These are phyloP conservation scores for Mucor indicus DNA, from an alignment of 371 early-diverging fungal species.

Conservation along the genomic window DNA sequence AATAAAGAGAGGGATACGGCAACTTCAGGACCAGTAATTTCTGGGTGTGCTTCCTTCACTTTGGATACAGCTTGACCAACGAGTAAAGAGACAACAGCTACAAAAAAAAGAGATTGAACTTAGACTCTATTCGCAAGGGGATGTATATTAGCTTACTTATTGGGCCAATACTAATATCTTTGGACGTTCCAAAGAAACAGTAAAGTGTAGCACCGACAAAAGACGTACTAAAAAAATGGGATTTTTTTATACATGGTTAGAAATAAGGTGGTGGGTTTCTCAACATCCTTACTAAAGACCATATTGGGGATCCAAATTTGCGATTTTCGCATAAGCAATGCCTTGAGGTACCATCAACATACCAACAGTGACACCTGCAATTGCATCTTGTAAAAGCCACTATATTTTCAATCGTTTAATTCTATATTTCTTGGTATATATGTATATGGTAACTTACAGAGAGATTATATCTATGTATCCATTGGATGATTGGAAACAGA, in stretches of 20 bases:
- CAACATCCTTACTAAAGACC: conserved; percentile 32
- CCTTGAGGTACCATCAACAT: conserved; percentile 83
- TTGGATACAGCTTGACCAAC: conserved; percentile 61
- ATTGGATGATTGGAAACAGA: conserved; percentile 6
- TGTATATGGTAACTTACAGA: conserved; percentile 8
- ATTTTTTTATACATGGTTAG: too few relatives aligned
- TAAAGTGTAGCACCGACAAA: conserved; percentile 40
- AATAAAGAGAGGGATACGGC: conserved; percentile 57
- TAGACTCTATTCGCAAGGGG: background rate
- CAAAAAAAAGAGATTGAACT: background rate
- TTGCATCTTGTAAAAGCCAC: conserved; percentile 32
- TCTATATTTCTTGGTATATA: background rate
- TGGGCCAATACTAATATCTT: conserved; percentile 84
- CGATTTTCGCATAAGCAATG: conserved; percentile 82
- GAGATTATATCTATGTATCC: conserved; percentile 24
- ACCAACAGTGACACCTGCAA: conserved; percentile 87
- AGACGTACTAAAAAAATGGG: conserved; percentile 18
- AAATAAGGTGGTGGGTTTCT: too few relatives aligned
- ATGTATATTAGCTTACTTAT: conserved; percentile 36
- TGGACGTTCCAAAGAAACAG: conserved; percentile 76
- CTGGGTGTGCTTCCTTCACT: conserved; percentile 17
- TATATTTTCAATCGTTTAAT: background rate
- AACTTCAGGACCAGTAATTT: conserved; percentile 36
- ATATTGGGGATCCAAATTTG: conserved; percentile 60
- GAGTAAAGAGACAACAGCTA: conserved; percentile 77